These are phyloP conservation scores for Hyaloscypha hepaticicola DNA, from an alignment of 495 filamentous ascomycete species.

Conservation along the genomic window DNA sequence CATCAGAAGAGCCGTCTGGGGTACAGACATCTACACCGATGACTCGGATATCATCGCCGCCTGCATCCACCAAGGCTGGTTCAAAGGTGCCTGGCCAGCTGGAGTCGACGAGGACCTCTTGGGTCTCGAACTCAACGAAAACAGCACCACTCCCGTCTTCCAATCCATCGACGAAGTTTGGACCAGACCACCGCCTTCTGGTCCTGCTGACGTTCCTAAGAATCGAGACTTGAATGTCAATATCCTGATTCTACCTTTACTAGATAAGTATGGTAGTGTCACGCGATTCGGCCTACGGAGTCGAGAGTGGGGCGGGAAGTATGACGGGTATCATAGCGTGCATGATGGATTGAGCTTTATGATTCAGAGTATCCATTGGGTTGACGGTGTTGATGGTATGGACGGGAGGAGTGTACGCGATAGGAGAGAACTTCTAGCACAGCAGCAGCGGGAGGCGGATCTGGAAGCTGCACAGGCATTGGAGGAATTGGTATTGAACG, in stretches of 20 bases:
- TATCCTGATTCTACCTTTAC: constrained; percentile 73
- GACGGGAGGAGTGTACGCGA: constrained; percentile 21
- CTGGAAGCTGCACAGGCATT: constrained; percentile 22
- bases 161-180: constrained; percentile 23
- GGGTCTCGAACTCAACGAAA: constrained; percentile 45
- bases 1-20: constrained; percentile 76
- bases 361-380: constrained; percentile 75
- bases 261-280: constrained; percentile 72
- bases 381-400: constrained; percentile 60
- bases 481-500: constrained; percentile 13
- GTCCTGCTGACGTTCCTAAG: constrained; percentile 39
- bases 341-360: constrained; percentile 94
- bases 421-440: constrained; percentile 21
- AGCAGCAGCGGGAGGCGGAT: constrained; percentile 22
- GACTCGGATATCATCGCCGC: constrained; percentile 93
- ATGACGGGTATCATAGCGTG: constrained; percentile 69
- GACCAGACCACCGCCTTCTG: constrained; percentile 27
- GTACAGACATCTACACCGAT: constrained; percentile 91
- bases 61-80: constrained; percentile 90
- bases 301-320: constrained; percentile 66
- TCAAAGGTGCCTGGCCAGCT: constrained; percentile 81
- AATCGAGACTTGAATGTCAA: constrained; percentile 82
- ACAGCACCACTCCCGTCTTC: constrained; percentile 8
- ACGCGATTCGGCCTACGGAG: constrained; percentile 77
- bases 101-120: constrained; percentile 67